phyloP scores from a whole-genome alignment of 192 early-diverging fungal genomes.

The Umbelopsis vinacea region DNA sequence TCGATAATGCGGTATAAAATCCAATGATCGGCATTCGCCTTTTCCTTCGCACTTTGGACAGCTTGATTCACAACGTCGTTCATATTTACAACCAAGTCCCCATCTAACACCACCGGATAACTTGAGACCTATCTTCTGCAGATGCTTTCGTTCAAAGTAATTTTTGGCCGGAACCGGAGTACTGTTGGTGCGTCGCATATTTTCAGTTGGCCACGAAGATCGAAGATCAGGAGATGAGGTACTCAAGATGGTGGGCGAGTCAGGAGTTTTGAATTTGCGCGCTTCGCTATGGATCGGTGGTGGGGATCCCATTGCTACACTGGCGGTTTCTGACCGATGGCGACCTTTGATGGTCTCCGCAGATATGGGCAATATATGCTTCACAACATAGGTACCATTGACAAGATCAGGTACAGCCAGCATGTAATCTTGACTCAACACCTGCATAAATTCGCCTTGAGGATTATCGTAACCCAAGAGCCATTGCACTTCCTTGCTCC shows the following conservation, averaged over 20 bases:
- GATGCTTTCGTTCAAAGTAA: conserved; percentile 17
- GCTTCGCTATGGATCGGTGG: neutral
- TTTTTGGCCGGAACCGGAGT: neutral
- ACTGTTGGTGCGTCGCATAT: neutral
- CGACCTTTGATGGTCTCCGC: conserved; percentile 7
- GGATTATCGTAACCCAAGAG: conserved; percentile 42
- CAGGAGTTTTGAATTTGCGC: neutral
- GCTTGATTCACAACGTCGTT: conserved; percentile 33
- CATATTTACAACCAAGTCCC: conserved; percentile 48
- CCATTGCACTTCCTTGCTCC: conserved; percentile 41
- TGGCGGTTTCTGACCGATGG: neutral
- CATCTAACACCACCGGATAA: conserved; percentile 48
- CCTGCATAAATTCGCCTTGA: conserved; percentile 46
- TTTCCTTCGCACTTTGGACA: conserved; percentile 32
- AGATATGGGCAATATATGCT: conserved; percentile 9
- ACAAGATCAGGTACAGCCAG: conserved; percentile 50
- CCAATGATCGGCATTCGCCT: conserved; percentile 35
- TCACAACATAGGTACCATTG: conserved; percentile 34
- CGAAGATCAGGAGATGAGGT: conserved; percentile 7
- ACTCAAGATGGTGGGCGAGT: neutral
- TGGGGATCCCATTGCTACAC: neutral
- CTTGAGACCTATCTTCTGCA: conserved; percentile 40
- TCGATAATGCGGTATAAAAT: conserved; percentile 48
- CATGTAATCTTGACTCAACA: conserved; percentile 44
- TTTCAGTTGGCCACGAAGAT: neutral